Evolutionary conservation across 768 basidiomycete species (phyloP).

Genomic region (Collybiopsis confluens): DNA sequence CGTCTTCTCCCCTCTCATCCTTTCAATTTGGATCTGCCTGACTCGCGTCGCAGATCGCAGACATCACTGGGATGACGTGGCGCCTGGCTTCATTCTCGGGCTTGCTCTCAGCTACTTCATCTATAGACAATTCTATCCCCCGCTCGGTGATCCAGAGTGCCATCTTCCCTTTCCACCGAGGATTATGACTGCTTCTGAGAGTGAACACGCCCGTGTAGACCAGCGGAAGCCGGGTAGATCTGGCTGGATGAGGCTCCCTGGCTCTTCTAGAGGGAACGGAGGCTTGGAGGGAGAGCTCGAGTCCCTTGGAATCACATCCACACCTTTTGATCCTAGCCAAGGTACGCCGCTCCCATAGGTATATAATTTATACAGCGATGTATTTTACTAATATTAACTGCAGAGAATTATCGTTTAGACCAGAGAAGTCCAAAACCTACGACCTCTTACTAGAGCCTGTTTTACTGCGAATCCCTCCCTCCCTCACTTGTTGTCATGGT

Average conservation of each 20-base stretch:
- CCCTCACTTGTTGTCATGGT: too few relatives aligned
- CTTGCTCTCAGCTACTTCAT: slow-evolving; percentile 13
- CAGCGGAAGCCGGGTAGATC: too few relatives aligned
- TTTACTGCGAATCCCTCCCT: too few relatives aligned
- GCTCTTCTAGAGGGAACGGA: background rate
- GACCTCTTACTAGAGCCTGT: too few relatives aligned
- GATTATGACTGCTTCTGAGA: background rate
- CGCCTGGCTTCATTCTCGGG: slow-evolving; percentile 16
- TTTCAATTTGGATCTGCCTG: slow-evolving; percentile 19
- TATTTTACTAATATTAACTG: background rate
- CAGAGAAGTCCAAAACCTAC: background rate
- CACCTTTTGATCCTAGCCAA: background rate
- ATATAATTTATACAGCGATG: slow-evolving; percentile 16
- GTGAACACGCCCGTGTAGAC: background rate
- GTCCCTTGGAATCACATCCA: background rate
- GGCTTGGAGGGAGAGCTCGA: background rate
- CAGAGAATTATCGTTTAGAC: background rate
- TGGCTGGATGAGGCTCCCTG: background rate
- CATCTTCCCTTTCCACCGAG: slow-evolving; percentile 15
- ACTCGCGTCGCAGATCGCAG: slow-evolving; percentile 21
- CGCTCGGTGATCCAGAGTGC: slow-evolving; percentile 18
- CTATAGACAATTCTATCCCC: slow-evolving; percentile 22
- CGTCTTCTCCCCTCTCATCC: slow-evolving; percentile 16
- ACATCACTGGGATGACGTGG: slow-evolving; percentile 18
- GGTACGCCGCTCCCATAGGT: slow-evolving; percentile 14